A percentile compares a stretch with the other conserved stretches of the same genome.
These are phyloP conservation scores for Triticum dicoccoides DNA, from an alignment of 176 grass and related monocot species.

Conservation along the genomic window DNA sequence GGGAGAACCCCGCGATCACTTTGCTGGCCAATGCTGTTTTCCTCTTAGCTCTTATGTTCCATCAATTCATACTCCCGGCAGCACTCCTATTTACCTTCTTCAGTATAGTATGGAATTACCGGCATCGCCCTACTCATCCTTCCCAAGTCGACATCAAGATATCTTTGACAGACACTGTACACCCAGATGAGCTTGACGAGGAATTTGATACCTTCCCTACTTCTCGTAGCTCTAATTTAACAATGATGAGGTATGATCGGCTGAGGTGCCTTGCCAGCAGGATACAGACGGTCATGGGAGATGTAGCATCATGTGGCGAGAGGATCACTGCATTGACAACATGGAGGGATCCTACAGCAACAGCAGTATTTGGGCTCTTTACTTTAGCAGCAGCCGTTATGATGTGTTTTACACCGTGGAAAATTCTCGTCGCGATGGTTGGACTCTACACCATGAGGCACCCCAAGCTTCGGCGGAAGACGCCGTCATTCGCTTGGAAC, in stretches of 20 bases:
- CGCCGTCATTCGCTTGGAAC: not conserved
- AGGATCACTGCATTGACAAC: not conserved
- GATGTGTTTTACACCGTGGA: not conserved
- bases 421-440: not conserved
- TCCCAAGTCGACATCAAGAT: not conserved
- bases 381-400: not conserved
- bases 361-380: not conserved
- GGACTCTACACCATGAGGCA: not conserved
- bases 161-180: not conserved
- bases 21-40: not conserved
- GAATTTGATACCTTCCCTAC: not conserved
- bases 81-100: not conserved
- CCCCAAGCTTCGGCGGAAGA: not conserved
- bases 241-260: not conserved
- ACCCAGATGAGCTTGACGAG: not conserved
- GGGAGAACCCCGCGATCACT: not conserved
- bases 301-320: not conserved
- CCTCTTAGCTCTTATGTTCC: not conserved
- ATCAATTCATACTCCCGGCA: not conserved
- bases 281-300: not conserved
- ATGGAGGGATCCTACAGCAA: slow-evolving; percentile 12
- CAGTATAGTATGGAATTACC: not conserved
- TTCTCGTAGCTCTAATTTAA: not conserved
- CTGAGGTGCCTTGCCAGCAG: not conserved
- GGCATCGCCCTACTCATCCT: not conserved